Evolutionary conservation across 2,329 filamentous ascomycete genomes (phyloP).

Genomic region (Rosellinia necatrix): DNA sequence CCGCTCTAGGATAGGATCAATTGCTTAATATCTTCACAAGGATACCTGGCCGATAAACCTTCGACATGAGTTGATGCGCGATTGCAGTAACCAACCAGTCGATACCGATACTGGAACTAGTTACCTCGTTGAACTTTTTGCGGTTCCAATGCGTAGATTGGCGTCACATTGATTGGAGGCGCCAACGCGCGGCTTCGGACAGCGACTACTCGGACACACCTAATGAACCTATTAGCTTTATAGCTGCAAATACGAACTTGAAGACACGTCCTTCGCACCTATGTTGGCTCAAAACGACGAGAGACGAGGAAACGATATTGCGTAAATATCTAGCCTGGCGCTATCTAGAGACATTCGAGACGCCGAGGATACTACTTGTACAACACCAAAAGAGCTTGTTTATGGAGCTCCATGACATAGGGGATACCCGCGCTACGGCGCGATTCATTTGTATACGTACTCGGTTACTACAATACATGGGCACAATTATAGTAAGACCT

Average conservation of each 20-base stretch:
- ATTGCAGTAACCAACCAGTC: neutral
- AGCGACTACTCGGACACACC: neutral
- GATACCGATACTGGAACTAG: neutral
- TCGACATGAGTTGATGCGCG: too few species aligned
- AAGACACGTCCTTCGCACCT: neutral
- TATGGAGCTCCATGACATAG: constrained; percentile 21
- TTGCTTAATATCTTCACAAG: neutral
- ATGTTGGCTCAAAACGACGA: constrained; percentile 14
- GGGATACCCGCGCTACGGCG: constrained; percentile 16
- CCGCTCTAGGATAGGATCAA: neutral
- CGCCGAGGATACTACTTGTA: constrained; percentile 22
- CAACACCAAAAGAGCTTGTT: constrained; percentile 24
- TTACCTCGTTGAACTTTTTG: neutral
- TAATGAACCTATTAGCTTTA: neutral
- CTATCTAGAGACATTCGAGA: constrained; percentile 8
- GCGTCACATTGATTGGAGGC: neutral
- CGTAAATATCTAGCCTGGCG: constrained; percentile 7
- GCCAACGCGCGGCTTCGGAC: neutral
- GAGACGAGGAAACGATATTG: constrained; percentile 28
- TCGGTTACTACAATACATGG: constrained; percentile 16
- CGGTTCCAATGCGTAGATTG: neutral
- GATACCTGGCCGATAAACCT: neutral
- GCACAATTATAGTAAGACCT: neutral
- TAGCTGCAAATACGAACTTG: constrained; percentile 1
- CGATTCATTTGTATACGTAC: constrained; percentile 36